A percentile compares a stretch with the other conserved stretches of the same genome.
Evolutionary conservation across 148 eudicot species (phyloP).

Genomic region (Linanthus parryae): DNA sequence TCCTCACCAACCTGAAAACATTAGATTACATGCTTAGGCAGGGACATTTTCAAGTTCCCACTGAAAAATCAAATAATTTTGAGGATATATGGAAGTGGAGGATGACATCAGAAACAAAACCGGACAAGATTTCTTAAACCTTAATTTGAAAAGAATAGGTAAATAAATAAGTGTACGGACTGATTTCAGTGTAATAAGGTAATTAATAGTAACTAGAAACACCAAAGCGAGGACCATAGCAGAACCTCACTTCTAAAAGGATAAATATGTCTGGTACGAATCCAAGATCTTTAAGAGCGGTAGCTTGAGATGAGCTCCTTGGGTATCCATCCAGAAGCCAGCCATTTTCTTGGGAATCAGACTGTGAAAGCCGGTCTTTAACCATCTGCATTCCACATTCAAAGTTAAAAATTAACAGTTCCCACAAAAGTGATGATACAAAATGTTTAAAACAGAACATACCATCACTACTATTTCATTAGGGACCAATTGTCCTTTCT

Average conservation of each 20-base stretch:
- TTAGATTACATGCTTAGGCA: background rate
- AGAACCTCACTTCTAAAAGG: slow-evolving; percentile 83
- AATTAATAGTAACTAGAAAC: too few relatives aligned
- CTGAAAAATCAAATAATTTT: too few relatives aligned
- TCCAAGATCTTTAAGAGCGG: slow-evolving; percentile 69
- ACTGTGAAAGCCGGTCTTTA: slow-evolving; percentile 63
- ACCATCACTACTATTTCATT: slow-evolving; percentile 95
- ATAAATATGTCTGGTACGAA: slow-evolving; percentile 83
- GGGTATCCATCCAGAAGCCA: slow-evolving; percentile 99
- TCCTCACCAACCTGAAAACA: slow-evolving; percentile 72
- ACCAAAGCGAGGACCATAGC: slow-evolving; percentile 15
- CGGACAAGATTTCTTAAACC: too few relatives aligned
- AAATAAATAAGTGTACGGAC: too few relatives aligned
- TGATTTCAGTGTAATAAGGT: too few relatives aligned
- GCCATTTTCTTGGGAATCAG: slow-evolving; percentile 86
- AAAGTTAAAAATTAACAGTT: slow-evolving; percentile 10
- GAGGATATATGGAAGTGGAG: too few relatives aligned
- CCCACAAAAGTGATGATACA: background rate
- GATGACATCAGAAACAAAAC: too few relatives aligned
- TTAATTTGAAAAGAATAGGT: too few relatives aligned
- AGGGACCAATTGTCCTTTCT: slow-evolving; percentile 92
- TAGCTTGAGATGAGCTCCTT: slow-evolving; percentile 92
- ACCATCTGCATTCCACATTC: slow-evolving; percentile 66
- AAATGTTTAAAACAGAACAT: slow-evolving; percentile 5
- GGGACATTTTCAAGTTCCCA: background rate